Percentiles rank a stretch among this genome's conserved stretches.
Evolutionary conservation across 1,139 yeast species (phyloP).

Genomic region (Spathaspora sp.): DNA sequence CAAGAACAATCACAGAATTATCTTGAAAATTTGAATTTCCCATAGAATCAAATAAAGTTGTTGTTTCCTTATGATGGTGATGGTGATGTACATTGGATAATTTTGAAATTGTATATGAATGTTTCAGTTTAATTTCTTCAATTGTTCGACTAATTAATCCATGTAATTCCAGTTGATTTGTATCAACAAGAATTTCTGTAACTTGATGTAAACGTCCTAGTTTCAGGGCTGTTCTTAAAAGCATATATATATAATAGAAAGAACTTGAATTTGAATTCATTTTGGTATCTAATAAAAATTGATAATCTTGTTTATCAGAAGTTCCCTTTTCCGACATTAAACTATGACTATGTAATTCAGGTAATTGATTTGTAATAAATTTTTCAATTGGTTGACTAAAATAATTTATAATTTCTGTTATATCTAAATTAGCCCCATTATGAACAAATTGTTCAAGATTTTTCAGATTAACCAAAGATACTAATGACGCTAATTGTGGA

Average conservation of each 20-base stretch:
- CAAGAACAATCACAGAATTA: constrained; percentile 55
- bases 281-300: constrained; percentile 29
- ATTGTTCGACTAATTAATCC: constrained; percentile 59
- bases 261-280: constrained; percentile 43
- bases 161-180: constrained; percentile 43
- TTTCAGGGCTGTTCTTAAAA: constrained; percentile 59
- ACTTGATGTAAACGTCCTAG: constrained; percentile 66
- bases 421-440: constrained; percentile 58
- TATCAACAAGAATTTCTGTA: constrained; percentile 51
- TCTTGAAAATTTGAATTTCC: constrained; percentile 40
- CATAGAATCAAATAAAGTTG: constrained; percentile 19
- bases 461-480: constrained; percentile 39
- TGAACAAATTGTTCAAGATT: constrained; percentile 56
- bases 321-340: neutral
- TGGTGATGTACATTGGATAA: constrained; percentile 28
- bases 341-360: constrained; percentile 29
- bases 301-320: constrained; percentile 23
- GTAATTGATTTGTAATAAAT: constrained; percentile 32
- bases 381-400: constrained; percentile 45
- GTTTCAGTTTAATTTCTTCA: constrained; percentile 60
- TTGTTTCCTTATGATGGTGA: constrained; percentile 13
- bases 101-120: constrained; percentile 30
- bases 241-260: constrained; percentile 53
- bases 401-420: constrained; percentile 49
- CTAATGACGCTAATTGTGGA: constrained; percentile 38